Conservation (phyloP, 108 stramenopile species). For the Pseudonitzschia multiseries region DNA sequence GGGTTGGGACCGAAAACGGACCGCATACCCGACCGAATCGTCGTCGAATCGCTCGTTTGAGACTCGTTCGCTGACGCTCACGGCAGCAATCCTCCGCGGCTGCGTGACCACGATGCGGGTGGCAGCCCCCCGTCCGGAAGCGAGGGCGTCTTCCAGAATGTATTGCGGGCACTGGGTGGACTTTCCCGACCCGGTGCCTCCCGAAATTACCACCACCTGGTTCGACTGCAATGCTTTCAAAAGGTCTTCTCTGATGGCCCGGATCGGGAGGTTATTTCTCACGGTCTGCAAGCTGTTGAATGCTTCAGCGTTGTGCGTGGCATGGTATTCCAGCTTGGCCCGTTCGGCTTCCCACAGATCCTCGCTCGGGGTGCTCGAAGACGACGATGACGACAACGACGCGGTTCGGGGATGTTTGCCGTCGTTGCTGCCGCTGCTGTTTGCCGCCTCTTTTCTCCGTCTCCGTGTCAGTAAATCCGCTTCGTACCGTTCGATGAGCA, state of each 20-base stretch:
- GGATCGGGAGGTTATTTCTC: background rate
- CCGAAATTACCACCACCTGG: constrained; percentile 62
- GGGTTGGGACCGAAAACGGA: constrained; percentile 48
- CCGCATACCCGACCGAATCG: constrained; percentile 67
- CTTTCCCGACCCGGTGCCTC: constrained; percentile 83
- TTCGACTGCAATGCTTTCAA: background rate
- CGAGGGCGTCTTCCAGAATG: constrained; percentile 52
- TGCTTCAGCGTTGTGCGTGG: background rate
- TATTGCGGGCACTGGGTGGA: constrained; percentile 87
- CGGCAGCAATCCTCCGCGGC: constrained; percentile 88
- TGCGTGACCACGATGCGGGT: constrained; percentile 83
- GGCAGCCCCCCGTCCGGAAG: constrained; percentile 23
- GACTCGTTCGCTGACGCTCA: constrained; percentile 86
- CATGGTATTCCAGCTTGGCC: background rate
- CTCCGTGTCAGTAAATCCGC: background rate
- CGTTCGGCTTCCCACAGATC: background rate
- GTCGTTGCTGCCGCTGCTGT: background rate
- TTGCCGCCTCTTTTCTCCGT: background rate
- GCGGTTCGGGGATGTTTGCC: background rate
- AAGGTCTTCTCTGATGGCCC: background rate
- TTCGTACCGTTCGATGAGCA: background rate
- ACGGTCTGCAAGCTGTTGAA: background rate
- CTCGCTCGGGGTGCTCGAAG: background rate
- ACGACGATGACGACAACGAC: no score
- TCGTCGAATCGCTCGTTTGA: constrained; percentile 63